phyloP scores from a whole-genome alignment of 192 early-diverging fungal genomes.

The Ambispora gerdemannii region DNA sequence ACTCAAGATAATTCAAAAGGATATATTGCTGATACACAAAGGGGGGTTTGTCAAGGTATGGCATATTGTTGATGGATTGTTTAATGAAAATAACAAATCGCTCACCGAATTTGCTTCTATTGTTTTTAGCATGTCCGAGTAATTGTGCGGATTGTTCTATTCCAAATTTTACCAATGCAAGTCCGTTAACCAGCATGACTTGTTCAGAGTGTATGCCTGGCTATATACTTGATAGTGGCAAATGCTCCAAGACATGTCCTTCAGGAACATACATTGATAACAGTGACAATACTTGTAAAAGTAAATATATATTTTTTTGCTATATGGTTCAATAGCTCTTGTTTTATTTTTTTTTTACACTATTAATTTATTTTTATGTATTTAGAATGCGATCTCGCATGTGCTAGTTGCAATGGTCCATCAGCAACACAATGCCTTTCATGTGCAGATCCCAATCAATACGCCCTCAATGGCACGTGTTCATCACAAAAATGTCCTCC shows the following conservation, averaged over 20 bases:
- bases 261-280: background rate
- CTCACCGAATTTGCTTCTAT: no score
- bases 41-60: background rate
- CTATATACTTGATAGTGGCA: background rate
- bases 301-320: slow-evolving; percentile 20
- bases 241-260: slow-evolving; percentile 6
- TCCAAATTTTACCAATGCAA: background rate
- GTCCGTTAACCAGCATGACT: background rate
- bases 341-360: no score
- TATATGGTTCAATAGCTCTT: no score
- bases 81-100: no score
- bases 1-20: background rate
- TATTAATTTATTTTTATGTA: background rate
- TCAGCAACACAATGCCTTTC: background rate
- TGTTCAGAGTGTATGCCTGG: slow-evolving; percentile 20
- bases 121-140: slow-evolving; percentile 19
- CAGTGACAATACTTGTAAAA: background rate
- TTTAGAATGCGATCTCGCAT: background rate
- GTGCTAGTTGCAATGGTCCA: slow-evolving; percentile 16
- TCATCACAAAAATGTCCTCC: background rate
- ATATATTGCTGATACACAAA: background rate
- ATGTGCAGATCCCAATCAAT: background rate
- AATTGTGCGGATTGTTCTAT: background rate
- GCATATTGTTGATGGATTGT: no score
- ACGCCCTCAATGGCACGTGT: slow-evolving; percentile 1